Percentiles rank a stretch among this genome's conserved stretches.
phyloP scores from a whole-genome alignment of 225 moss, liverwort and hornwort species.

The Marchantia paleacea region DNA sequence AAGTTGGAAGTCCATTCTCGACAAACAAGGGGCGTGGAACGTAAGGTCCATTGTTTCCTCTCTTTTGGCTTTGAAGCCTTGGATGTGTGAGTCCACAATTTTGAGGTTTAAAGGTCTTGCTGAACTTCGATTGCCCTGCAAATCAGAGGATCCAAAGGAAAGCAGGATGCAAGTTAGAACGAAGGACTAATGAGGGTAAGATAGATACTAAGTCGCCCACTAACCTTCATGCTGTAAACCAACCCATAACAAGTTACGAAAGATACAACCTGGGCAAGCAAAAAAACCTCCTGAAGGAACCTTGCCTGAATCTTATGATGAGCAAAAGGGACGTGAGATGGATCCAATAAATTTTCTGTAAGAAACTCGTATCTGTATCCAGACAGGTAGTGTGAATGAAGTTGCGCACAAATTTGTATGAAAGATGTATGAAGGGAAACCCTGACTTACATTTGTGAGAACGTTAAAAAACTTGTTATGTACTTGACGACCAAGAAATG shows the following conservation, averaged over 20 bases:
- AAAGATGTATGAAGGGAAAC: background rate
- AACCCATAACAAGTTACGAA: background rate
- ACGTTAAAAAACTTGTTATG: background rate
- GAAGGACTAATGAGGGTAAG: too few species aligned
- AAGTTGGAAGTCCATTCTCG: background rate
- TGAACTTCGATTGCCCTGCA: slow-evolving; percentile 60
- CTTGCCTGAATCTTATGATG: slow-evolving; percentile 75
- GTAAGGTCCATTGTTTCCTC: background rate
- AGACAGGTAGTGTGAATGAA: background rate
- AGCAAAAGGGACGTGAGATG: slow-evolving; percentile 71
- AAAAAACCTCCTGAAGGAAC: background rate
- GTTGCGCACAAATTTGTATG: background rate
- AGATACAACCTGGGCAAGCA: background rate
- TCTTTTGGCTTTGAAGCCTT: slow-evolving; percentile 56
- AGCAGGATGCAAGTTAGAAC: too few species aligned
- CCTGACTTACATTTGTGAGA: background rate
- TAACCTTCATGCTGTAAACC: background rate
- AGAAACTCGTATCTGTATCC: slow-evolving; percentile 59
- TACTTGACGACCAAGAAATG: background rate
- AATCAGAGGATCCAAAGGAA: background rate
- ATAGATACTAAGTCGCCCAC: too few species aligned
- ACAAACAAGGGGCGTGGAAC: slow-evolving; percentile 52
- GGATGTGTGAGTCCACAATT: slow-evolving; percentile 39
- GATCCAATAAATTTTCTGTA: slow-evolving; percentile 78
- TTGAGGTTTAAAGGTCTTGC: slow-evolving; percentile 49